Percentiles rank a stretch among this genome's conserved stretches.
Evolutionary conservation across 495 filamentous ascomycete species (phyloP).

Genomic region (Friedmanniomyces endolithicus): DNA sequence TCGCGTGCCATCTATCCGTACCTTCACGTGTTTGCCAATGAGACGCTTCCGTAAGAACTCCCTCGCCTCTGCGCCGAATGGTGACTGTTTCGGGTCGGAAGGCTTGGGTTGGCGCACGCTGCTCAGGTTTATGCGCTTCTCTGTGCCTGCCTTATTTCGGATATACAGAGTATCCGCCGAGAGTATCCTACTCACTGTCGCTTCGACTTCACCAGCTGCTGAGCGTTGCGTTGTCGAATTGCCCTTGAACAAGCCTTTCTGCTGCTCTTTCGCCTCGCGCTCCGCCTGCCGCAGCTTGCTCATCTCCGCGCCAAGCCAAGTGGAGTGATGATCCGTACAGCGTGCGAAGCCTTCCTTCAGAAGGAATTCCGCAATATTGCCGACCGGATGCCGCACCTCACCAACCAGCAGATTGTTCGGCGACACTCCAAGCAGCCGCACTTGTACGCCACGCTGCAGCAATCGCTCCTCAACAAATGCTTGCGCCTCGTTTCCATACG

Average conservation of each 20-base stretch:
- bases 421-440: constrained; percentile 71
- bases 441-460: constrained; percentile 70
- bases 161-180: constrained; percentile 83
- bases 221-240: constrained; percentile 51
- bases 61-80: constrained; percentile 85
- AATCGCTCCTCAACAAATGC: constrained; percentile 74
- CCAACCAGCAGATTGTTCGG: constrained; percentile 48
- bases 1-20: constrained; percentile 80
- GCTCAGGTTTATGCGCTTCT: constrained; percentile 84
- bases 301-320: constrained; percentile 79
- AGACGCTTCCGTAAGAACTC: constrained; percentile 87
- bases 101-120: constrained; percentile 85
- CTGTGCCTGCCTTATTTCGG: constrained; percentile 65
- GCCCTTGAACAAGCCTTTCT: constrained; percentile 64
- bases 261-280: constrained; percentile 62
- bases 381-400: constrained; percentile 68
- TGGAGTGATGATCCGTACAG: constrained; percentile 89
- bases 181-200: constrained; percentile 68
- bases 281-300: constrained; percentile 72
- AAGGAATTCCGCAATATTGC: constrained; percentile 80
- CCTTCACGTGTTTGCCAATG: constrained; percentile 87
- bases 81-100: constrained; percentile 65
- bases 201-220: constrained; percentile 52
- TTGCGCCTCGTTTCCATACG: constrained; percentile 73
- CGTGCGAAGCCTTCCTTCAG: constrained; percentile 78